A percentile compares a stretch with the other conserved stretches of the same genome.
Evolutionary conservation across 2,329 filamentous ascomycete species (phyloP).

Genomic region (Venturia effusa): DNA sequence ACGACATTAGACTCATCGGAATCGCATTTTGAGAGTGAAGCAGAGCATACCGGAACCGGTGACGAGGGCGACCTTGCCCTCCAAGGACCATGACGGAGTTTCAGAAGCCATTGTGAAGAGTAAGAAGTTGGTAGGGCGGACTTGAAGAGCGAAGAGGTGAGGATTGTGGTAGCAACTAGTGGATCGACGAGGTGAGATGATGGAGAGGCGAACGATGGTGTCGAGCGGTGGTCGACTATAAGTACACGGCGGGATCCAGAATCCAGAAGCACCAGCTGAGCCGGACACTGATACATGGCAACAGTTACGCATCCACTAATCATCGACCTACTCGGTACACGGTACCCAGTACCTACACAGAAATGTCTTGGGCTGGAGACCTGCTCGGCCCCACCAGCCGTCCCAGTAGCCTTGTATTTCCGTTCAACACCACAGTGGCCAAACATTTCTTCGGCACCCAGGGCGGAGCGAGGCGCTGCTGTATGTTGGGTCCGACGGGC

Average conservation of each 20-base stretch:
- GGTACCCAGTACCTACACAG: too few relatives aligned
- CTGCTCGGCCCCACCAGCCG: not conserved
- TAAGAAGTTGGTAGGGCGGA: not conserved
- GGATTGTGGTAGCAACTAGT: not conserved
- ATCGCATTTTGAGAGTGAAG: not conserved
- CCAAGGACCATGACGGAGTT: slow-evolving; percentile 36
- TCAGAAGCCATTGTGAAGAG: slow-evolving; percentile 25
- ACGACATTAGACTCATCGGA: not conserved
- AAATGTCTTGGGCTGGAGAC: not conserved
- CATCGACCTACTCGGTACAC: not conserved
- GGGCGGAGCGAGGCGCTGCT: not conserved
- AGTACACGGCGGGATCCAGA: not conserved
- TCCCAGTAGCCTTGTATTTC: not conserved
- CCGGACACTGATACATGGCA: slow-evolving; percentile 7
- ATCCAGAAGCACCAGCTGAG: not conserved
- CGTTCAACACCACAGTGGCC: slow-evolving; percentile 1
- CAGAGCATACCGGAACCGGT: slow-evolving; percentile 36
- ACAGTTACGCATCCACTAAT: slow-evolving; percentile 1
- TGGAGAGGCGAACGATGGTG: not conserved
- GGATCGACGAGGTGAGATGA: not conserved
- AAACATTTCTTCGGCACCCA: not conserved
- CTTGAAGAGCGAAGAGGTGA: slow-evolving; percentile 11
- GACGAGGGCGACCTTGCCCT: slow-evolving; percentile 44
- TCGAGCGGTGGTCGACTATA: not conserved
- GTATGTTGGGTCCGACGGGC: not conserved